Evolutionary conservation across 345 rosid species (phyloP).

Genomic region (Linum tenue): DNA sequence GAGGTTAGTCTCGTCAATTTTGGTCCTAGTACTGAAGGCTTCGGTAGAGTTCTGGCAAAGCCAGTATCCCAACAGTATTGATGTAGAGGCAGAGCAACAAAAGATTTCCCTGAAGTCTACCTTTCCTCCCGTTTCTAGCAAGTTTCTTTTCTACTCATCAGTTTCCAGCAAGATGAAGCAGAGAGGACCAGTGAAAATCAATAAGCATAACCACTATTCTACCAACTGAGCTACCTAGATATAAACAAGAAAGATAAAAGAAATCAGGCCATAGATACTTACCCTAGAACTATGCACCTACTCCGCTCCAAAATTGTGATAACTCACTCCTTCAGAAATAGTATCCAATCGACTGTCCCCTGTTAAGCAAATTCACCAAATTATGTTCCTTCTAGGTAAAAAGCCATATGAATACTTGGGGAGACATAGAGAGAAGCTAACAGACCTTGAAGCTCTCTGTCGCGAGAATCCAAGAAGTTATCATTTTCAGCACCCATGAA

Average conservation of each 20-base stretch:
- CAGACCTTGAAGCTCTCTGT: conserved; percentile 24
- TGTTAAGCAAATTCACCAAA: neutral
- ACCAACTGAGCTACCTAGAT: neutral
- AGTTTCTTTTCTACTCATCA: too few species aligned
- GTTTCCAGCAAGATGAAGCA: neutral
- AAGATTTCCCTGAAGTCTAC: neutral
- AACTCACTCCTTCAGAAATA: neutral
- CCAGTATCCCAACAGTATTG: neutral
- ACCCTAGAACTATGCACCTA: neutral
- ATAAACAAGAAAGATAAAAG: neutral
- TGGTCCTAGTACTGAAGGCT: neutral
- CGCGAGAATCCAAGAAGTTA: conserved; percentile 17
- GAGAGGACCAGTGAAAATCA: neutral
- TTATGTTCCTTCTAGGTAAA: neutral
- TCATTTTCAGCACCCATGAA: conserved; percentile 37
- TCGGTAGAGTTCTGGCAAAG: neutral
- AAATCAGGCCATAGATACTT: neutral
- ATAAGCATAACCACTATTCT: neutral
- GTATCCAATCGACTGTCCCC: neutral
- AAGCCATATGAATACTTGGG: neutral
- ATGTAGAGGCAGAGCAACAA: neutral
- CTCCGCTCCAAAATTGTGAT: neutral
- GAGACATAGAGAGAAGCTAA: neutral
- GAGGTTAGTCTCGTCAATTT: too few species aligned
- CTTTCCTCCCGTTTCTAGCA: neutral